A percentile compares a stretch with the other conserved stretches of the same genome.
phyloP scores from a whole-genome alignment of 1,284 basidiomycete species.

The Cryptococcus deneoformans region DNA sequence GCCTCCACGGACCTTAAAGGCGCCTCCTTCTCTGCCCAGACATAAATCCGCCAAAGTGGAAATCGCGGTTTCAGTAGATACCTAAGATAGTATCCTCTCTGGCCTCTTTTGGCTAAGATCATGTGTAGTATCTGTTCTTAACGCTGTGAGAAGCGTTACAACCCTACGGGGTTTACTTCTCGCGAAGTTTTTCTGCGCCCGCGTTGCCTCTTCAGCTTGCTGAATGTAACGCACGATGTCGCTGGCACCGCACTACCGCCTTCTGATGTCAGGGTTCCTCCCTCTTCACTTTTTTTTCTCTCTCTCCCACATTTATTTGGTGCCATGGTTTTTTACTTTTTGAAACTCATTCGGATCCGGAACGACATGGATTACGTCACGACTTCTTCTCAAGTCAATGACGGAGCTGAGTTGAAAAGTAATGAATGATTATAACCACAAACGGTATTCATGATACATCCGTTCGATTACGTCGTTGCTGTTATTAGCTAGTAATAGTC shows the following conservation, averaged over 20 bases:
- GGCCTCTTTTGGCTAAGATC: slow-evolving; percentile 51
- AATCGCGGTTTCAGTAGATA: not conserved
- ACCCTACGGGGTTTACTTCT: slow-evolving; percentile 38
- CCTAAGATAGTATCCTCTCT: slow-evolving; percentile 39
- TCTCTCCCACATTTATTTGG: too few relatives aligned
- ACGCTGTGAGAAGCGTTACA: slow-evolving; percentile 43
- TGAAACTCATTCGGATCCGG: too few relatives aligned
- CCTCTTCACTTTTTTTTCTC: not conserved
- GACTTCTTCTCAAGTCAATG: too few relatives aligned
- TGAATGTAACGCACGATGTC: slow-evolving; percentile 6
- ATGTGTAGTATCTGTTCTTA: slow-evolving; percentile 52
- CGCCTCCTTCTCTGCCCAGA: not conserved
- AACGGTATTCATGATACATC: too few relatives aligned
- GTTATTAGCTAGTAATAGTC: too few relatives aligned
- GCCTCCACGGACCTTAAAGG: too few relatives aligned
- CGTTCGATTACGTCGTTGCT: too few relatives aligned
- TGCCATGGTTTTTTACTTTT: too few relatives aligned
- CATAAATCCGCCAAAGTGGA: slow-evolving; percentile 1
- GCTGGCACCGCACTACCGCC: slow-evolving; percentile 4
- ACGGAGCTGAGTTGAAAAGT: too few relatives aligned
- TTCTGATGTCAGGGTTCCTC: slow-evolving; percentile 6
- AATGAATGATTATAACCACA: too few relatives aligned
- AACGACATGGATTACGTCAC: too few relatives aligned
- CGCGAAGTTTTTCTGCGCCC: slow-evolving; percentile 30
- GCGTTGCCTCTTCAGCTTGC: slow-evolving; percentile 6